Conservation (phyloP, 768 basidiomycete species). For the Leucocoprinus leucothites region DNA sequence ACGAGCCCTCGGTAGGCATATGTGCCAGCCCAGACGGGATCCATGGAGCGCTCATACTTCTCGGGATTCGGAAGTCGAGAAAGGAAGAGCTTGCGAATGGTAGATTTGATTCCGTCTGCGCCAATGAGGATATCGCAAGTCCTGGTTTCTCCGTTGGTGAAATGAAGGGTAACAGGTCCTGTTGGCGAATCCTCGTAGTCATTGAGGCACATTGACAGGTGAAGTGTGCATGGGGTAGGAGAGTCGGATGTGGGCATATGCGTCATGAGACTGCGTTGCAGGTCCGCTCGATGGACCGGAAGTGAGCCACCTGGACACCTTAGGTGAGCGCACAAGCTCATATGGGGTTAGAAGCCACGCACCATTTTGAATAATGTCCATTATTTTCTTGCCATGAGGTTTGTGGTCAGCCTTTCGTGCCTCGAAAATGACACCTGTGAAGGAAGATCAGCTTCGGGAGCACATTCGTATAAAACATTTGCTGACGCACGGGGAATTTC, state of each 20-base stretch:
- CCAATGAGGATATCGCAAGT: constrained; percentile 35
- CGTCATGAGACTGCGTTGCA: constrained; percentile 47
- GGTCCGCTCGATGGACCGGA: constrained; percentile 52
- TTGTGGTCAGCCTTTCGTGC: not conserved
- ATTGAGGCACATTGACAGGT: constrained; percentile 47
- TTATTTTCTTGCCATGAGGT: not conserved
- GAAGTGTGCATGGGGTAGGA: constrained; percentile 27
- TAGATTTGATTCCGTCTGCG: constrained; percentile 20
- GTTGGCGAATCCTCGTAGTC: constrained; percentile 30
- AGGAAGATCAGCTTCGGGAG: not conserved
- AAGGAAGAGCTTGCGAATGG: constrained; percentile 15
- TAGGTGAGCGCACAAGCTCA: not conserved
- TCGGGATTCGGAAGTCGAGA: constrained; percentile 1
- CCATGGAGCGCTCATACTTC: constrained; percentile 16
- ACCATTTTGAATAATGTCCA: not conserved
- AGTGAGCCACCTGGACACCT: constrained; percentile 5
- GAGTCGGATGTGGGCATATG: constrained; percentile 29
- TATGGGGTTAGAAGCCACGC: not conserved
- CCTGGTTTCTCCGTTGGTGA: constrained; percentile 22
- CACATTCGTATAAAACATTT: too few species aligned
- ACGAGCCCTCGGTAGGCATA: constrained; percentile 33
- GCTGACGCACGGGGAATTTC: constrained; percentile 15
- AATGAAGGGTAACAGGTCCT: constrained; percentile 21
- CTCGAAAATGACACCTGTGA: not conserved
- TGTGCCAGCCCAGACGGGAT: constrained; percentile 34